Evolutionary conservation across 139 green algal genomes (phyloP).

Genomic region (Pleodorina starrii): DNA sequence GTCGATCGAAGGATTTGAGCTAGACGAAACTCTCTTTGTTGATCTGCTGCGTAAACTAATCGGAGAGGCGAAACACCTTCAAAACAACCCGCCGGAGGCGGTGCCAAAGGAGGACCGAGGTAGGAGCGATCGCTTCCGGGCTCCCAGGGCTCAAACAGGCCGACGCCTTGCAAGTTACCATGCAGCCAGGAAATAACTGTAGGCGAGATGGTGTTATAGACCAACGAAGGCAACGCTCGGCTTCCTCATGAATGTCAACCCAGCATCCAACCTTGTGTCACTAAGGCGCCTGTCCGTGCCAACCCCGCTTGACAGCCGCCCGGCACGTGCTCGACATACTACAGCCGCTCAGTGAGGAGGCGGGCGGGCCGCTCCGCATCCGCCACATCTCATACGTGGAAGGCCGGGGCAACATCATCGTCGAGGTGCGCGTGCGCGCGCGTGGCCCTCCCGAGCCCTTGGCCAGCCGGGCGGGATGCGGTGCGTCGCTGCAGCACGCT

Average conservation of each 20-base stretch:
- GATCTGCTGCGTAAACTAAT: conserved; percentile 72
- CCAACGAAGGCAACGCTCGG: too few relatives aligned
- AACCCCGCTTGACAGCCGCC: conserved; percentile 61
- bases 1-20: neutral
- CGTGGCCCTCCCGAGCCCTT: too few relatives aligned
- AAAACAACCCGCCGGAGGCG: conserved; percentile 76
- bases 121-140: too few relatives aligned
- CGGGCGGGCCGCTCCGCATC: conserved; percentile 74
- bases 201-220: too few relatives aligned
- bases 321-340: conserved; percentile 81
- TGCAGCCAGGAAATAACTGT: too few relatives aligned
- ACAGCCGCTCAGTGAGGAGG: conserved; percentile 68
- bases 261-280: too few relatives aligned
- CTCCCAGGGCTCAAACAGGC: too few relatives aligned
- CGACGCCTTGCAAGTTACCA: too few relatives aligned
- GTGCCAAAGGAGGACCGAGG: conserved; percentile 78
- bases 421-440: conserved; percentile 67
- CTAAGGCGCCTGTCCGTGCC: too few relatives aligned
- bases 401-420: conserved; percentile 81
- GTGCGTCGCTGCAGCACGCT: too few relatives aligned
- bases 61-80: conserved; percentile 72
- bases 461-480: too few relatives aligned
- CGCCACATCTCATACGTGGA: conserved; percentile 77
- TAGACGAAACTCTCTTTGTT: conserved; percentile 61
- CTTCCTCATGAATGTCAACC: too few relatives aligned